phyloP scores from a whole-genome alignment of 805 yeast species.

The Hanseniaspora jakobsenii region DNA sequence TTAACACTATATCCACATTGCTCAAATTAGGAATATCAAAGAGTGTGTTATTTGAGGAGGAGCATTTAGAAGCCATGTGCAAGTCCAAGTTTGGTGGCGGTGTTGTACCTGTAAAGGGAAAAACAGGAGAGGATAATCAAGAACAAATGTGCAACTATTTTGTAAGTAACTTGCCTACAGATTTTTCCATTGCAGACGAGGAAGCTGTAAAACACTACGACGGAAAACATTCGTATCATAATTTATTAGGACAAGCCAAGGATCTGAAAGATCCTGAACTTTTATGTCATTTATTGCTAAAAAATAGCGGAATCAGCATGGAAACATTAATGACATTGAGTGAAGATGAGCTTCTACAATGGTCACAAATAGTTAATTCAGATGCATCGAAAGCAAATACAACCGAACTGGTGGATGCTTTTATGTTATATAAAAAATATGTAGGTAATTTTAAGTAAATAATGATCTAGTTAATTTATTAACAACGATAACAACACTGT shows the following conservation, averaged over 20 bases:
- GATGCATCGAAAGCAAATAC: constrained; percentile 1
- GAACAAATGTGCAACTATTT: too few species aligned
- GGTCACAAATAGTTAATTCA: neutral
- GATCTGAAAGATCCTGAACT: neutral
- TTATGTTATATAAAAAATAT: constrained; percentile 12
- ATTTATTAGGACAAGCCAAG: neutral
- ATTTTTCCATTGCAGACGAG: too few species aligned
- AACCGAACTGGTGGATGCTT: constrained; percentile 2
- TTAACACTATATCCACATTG: constrained; percentile 6
- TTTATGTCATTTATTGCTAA: neutral
- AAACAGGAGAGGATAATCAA: too few species aligned
- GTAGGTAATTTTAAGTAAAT: neutral
- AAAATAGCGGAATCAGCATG: neutral
- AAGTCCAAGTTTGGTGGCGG: constrained; percentile 10
- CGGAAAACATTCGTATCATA: neutral
- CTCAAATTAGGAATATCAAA: constrained; percentile 6
- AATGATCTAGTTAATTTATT: too few species aligned
- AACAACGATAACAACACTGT: too few species aligned
- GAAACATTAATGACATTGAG: constrained; percentile 3
- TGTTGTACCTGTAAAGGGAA: too few species aligned
- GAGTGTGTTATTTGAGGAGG: constrained; percentile 1
- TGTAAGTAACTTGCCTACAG: too few species aligned
- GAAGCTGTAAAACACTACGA: neutral
- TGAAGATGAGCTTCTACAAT: constrained; percentile 1
- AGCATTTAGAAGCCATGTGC: neutral